Evolutionary conservation across 2,329 filamentous ascomycete genomes (phyloP).

Genomic region (Paraphaeosphaeria sporulosa): DNA sequence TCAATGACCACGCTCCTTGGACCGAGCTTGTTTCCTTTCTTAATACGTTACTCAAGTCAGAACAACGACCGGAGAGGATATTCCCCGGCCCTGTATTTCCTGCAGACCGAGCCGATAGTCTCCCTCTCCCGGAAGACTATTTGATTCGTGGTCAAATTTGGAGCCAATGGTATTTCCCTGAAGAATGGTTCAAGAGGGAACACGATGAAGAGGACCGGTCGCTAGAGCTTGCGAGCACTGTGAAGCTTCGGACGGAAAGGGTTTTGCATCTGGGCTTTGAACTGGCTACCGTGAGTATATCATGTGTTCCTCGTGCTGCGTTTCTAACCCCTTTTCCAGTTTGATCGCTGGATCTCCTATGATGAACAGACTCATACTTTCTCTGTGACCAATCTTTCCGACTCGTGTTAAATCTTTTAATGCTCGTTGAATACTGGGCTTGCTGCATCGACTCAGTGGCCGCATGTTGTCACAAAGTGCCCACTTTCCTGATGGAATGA

Average conservation of each 20-base stretch:
- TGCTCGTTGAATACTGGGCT: background rate
- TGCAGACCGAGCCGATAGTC: slow-evolving; percentile 53
- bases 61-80: slow-evolving; percentile 46
- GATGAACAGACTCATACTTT: slow-evolving; percentile 37
- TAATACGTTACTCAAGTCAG: slow-evolving; percentile 57
- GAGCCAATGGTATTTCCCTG: slow-evolving; percentile 65
- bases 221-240: slow-evolving; percentile 68
- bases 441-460: background rate
- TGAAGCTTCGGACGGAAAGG: slow-evolving; percentile 64
- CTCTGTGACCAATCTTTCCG: slow-evolving; percentile 22
- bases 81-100: slow-evolving; percentile 55
- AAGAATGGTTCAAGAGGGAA: slow-evolving; percentile 66
- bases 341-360: slow-evolving; percentile 42
- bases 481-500: background rate
- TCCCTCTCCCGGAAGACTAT: slow-evolving; percentile 74
- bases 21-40: slow-evolving; percentile 59
- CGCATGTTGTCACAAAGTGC: background rate
- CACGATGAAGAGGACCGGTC: slow-evolving; percentile 73
- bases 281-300: slow-evolving; percentile 48
- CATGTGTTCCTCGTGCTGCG: background rate
- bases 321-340: slow-evolving; percentile 28
- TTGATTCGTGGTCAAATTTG: slow-evolving; percentile 70
- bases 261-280: slow-evolving; percentile 65
- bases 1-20: slow-evolving; percentile 60
- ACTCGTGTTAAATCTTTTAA: slow-evolving; percentile 13